These are phyloP conservation scores for Pythium coloratum DNA, from an alignment of 352 stramenopile species.

Conservation along the genomic window DNA sequence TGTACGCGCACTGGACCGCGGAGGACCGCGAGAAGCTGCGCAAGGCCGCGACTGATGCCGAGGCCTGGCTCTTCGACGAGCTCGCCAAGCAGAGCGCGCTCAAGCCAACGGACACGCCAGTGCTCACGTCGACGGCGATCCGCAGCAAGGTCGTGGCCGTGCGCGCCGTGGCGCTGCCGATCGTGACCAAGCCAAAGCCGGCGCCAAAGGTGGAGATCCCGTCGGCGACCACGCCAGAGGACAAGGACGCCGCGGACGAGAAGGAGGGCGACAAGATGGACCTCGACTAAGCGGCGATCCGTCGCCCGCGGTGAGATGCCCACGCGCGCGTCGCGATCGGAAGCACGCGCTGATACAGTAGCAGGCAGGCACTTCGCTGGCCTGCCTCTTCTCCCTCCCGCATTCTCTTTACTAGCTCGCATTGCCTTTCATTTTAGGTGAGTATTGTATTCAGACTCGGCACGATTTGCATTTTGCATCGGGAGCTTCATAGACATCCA, in stretches of 20 bases:
- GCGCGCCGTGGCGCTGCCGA: slow-evolving; percentile 86
- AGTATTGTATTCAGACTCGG: slow-evolving; percentile 25
- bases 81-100: slow-evolving; percentile 94
- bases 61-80: slow-evolving; percentile 96
- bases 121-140: slow-evolving; percentile 91
- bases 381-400: background rate
- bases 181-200: slow-evolving; percentile 97
- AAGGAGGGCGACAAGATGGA: slow-evolving; percentile 84
- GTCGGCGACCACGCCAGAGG: slow-evolving; percentile 30
- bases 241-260: slow-evolving; percentile 43
- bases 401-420: background rate
- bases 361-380: background rate
- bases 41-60: slow-evolving; percentile 85
- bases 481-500: slow-evolving; percentile 6
- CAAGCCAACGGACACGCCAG: slow-evolving; percentile 84
- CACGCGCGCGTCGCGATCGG: slow-evolving; percentile 1
- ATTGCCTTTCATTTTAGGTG: slow-evolving; percentile 25
- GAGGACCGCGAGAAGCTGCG: slow-evolving; percentile 95
- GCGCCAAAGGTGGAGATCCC: slow-evolving; percentile 76
- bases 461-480: slow-evolving; percentile 1
- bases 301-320: background rate
- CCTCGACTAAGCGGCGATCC: slow-evolving; percentile 56
- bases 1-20: slow-evolving; percentile 95
- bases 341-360: background rate
- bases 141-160: slow-evolving; percentile 91